These are phyloP conservation scores for Leishmania arabica DNA, from an alignment of 208 protist species.

Conservation along the genomic window DNA sequence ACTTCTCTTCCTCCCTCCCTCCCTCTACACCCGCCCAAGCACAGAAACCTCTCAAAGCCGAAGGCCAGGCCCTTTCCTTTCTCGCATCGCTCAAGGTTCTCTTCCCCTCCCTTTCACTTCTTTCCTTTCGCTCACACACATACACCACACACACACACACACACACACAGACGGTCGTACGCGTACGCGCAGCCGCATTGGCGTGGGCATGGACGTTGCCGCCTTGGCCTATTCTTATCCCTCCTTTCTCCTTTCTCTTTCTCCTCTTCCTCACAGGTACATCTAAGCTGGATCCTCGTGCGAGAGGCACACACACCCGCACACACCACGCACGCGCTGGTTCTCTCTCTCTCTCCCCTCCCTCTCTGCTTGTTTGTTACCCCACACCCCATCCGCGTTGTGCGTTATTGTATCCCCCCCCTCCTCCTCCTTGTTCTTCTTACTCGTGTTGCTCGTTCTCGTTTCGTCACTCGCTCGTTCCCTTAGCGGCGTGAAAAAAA, in stretches of 20 bases:
- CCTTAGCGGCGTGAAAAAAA: neutral
- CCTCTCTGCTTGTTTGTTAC: neutral
- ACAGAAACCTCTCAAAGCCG: neutral
- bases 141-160: neutral
- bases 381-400: neutral
- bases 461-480: neutral
- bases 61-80: too few relatives aligned
- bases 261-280: neutral
- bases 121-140: neutral
- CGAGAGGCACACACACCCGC: neutral
- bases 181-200: neutral
- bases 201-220: neutral
- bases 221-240: constrained; percentile 3
- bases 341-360: neutral
- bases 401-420: neutral
- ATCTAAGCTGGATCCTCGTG: neutral
- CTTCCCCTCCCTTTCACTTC: too few relatives aligned
- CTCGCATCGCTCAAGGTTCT: too few relatives aligned
- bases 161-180: neutral
- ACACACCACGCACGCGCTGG: neutral
- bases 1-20: too few relatives aligned
- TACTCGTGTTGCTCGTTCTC: neutral
- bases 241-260: neutral
- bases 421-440: neutral
- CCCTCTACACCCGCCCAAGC: neutral